Conservation (phyloP, 495 filamentous ascomycete genomes). For the Penicillium macrosclerotiorum region DNA sequence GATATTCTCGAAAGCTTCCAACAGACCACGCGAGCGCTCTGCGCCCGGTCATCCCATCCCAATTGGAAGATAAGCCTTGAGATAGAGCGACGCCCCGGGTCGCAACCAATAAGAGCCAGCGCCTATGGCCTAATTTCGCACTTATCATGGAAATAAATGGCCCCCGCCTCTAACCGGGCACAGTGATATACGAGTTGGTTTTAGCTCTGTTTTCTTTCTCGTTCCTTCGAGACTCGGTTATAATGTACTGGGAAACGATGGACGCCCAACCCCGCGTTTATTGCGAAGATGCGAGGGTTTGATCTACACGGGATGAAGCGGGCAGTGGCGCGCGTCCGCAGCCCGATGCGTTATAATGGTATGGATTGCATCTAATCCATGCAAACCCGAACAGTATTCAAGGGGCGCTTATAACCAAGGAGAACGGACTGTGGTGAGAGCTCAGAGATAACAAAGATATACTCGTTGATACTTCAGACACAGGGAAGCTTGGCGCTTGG, state of each 20-base stretch:
- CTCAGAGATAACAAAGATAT: no score
- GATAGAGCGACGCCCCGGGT: background rate
- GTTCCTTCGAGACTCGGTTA: no score
- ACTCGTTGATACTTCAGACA: background rate
- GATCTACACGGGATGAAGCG: background rate
- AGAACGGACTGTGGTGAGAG: no score
- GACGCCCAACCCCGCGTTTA: constrained; percentile 4
- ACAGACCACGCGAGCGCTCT: constrained; percentile 4
- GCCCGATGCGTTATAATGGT: background rate
- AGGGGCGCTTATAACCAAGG: no score
- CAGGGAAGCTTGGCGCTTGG: background rate
- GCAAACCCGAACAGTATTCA: no score
- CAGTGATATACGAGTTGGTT: background rate
- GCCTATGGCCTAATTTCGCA: background rate
- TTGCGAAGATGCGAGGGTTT: background rate
- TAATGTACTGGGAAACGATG: no score
- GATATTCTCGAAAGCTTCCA: background rate
- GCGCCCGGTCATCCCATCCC: constrained; percentile 5
- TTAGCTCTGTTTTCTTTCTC: background rate
- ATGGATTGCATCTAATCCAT: no score
- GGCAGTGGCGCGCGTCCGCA: background rate
- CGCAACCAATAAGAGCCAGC: background rate
- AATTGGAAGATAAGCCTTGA: constrained; percentile 1
- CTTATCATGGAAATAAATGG: constrained; percentile 1
- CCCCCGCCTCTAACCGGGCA: background rate